Base-by-base conservation (phyloP, 305 asterid genomes). In the Caryopteris hybrid region DNA sequence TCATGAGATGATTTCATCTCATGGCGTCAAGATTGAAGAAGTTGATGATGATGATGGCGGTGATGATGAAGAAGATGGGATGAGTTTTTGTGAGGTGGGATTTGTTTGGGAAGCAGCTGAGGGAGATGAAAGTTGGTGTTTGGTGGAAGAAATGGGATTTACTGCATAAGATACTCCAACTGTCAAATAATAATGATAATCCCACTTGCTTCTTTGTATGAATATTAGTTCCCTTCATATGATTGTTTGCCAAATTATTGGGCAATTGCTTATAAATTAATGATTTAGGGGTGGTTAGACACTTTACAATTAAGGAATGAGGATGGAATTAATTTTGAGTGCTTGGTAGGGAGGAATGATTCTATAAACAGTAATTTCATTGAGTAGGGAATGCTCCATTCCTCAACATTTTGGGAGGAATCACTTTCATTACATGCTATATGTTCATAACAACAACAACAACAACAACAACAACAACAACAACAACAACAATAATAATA, bases 11-110 rank as follows among this genome's bases (percentile, higher is more conserved):
- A 64, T 22, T 11, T 16, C 45, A 47, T 14, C 54, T n/a, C 21
- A 38, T 29, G 61, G 48, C 3, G 58, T 47, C n/a, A 68, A 68
- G 47, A 64, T 45, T 31, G 61, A 64, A 7, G 75, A 69, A 16
- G 58, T 39, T 53, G 66, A 5, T 29, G 46, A 46, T 38, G 75
- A 16, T n/a, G 64, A 22, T 17, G 61, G 48, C 0, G 76, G 52
- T 13, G 81, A 54, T 13, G 70, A 46, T 34, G 63, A 50, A 1
- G 79, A 64, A 14, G 84, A 60, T 25, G 23, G 16, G 11, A 77
- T 83, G 88, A 80, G 95, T 64, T 86, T 80, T 17, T 83, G 85
- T 68, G 95, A 88, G 25, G 95, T 82, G 77, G 96, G 83, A 55
- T 75, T 80, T 68, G 79, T 58, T 42, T 80, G 78, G 87, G 77